These are phyloP conservation scores for Flagelloscypha sp. DNA, from an alignment of 768 basidiomycete species.

Conservation along the genomic window DNA sequence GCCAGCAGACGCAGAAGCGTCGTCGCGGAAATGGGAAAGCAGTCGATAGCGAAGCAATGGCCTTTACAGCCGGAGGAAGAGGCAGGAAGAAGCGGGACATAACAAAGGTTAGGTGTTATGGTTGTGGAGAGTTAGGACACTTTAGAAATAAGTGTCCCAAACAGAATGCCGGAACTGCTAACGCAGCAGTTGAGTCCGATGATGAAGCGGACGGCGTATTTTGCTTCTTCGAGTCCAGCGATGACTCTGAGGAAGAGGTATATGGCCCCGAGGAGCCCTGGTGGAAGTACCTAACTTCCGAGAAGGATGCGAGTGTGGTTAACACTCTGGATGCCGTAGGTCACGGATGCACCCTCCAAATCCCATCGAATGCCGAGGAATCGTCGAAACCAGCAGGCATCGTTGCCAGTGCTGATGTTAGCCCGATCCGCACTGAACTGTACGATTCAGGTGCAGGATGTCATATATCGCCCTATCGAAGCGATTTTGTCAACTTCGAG, in stretches of 20 bases:
- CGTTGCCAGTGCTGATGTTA: too few relatives aligned
- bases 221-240: too few relatives aligned
- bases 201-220: too few relatives aligned
- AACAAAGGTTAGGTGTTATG: conserved; percentile 15
- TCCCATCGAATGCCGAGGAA: too few relatives aligned
- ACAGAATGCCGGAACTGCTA: conserved; percentile 7
- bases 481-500: conserved; percentile 17
- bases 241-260: too few relatives aligned
- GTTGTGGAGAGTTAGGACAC: conserved; percentile 21
- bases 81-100: conserved; percentile 6
- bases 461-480: conserved; percentile 23
- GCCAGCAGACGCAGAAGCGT: conserved; percentile 8
- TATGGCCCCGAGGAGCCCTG: too few relatives aligned
- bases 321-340: too few relatives aligned
- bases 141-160: conserved; percentile 16
- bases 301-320: too few relatives aligned
- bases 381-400: too few relatives aligned
- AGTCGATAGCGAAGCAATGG: conserved; percentile 14
- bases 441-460: conserved; percentile 23
- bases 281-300: too few relatives aligned
- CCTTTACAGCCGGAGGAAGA: conserved; percentile 5
- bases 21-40: conserved; percentile 6
- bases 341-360: too few relatives aligned
- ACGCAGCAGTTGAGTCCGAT: conserved; percentile 10
- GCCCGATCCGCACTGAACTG: conserved; percentile 7